A percentile compares a stretch with the other conserved stretches of the same genome.
Evolutionary conservation across 495 filamentous ascomycete species (phyloP).

Genomic region (Pyronema omphalodes): DNA sequence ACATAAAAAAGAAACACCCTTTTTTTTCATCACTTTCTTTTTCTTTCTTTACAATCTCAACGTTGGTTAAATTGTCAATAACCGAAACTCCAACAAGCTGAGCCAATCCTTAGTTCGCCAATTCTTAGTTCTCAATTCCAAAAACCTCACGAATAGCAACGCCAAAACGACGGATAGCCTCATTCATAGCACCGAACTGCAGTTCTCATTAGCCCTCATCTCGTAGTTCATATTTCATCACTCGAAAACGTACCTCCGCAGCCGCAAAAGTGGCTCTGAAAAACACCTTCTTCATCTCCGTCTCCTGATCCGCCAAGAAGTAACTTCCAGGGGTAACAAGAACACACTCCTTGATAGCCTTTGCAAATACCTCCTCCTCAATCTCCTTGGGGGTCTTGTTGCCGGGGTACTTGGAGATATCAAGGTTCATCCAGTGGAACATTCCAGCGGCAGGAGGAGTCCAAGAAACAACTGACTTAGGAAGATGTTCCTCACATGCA

Average conservation of each 20-base stretch:
- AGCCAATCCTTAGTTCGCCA: background rate
- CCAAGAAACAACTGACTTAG: slow-evolving; percentile 66
- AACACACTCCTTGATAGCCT: slow-evolving; percentile 49
- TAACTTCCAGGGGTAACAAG: slow-evolving; percentile 68
- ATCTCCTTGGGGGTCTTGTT: slow-evolving; percentile 46
- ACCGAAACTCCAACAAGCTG: too few relatives aligned
- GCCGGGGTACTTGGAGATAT: slow-evolving; percentile 54
- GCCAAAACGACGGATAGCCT: slow-evolving; percentile 62
- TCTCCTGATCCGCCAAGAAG: slow-evolving; percentile 52
- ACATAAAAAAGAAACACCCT: too few relatives aligned
- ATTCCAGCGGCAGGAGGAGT: slow-evolving; percentile 73
- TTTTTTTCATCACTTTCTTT: too few relatives aligned
- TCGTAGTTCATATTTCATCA: background rate
- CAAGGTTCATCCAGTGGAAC: slow-evolving; percentile 84
- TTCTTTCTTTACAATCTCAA: too few relatives aligned
- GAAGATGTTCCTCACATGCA: slow-evolving; percentile 67
- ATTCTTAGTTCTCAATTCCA: slow-evolving; percentile 21
- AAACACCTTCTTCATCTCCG: slow-evolving; percentile 39
- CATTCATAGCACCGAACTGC: slow-evolving; percentile 44
- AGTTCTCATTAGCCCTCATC: background rate
- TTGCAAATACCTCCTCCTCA: slow-evolving; percentile 70
- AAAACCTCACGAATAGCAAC: slow-evolving; percentile 50
- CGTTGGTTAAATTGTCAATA: too few relatives aligned
- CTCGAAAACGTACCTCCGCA: slow-evolving; percentile 33
- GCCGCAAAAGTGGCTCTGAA: slow-evolving; percentile 82